Evolutionary conservation across 2,329 filamentous ascomycete species (phyloP).

Genomic region (Alternaria atra): DNA sequence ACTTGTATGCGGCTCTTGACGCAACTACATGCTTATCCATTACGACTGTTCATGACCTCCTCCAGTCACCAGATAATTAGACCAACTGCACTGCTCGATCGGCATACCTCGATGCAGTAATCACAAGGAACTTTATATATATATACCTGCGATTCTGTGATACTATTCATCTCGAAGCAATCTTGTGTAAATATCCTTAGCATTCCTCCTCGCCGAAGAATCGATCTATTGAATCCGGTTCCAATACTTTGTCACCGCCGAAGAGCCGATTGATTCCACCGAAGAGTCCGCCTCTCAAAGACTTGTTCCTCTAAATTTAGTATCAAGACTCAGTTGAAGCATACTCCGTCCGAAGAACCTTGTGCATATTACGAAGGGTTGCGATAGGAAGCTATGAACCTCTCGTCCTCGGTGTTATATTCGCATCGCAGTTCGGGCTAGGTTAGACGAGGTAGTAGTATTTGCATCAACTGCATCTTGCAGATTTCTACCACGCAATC

Average conservation of each 20-base stretch:
- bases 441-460: too few species aligned
- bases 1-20: not conserved
- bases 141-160: too few species aligned
- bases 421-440: too few species aligned
- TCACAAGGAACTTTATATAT: too few species aligned
- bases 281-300: not conserved
- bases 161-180: too few species aligned
- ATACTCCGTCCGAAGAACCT: not conserved
- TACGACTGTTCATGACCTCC: too few species aligned
- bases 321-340: not conserved
- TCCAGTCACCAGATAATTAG: too few species aligned
- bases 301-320: not conserved
- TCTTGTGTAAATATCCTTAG: not conserved
- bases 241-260: not conserved
- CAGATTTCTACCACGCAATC: not conserved
- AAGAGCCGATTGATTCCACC: not conserved
- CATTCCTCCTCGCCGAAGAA: not conserved
- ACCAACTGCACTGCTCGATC: too few species aligned
- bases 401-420: not conserved
- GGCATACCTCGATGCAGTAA: too few species aligned
- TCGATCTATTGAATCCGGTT: not conserved
- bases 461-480: not conserved
- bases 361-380: not conserved
- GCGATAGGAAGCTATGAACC: not conserved
- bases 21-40: too few species aligned